Evolutionary conservation across 1,284 basidiomycete genomes (phyloP), one percentile per base, ranked within the genome.

Genomic region (Ganoderma meredithae): DNA sequence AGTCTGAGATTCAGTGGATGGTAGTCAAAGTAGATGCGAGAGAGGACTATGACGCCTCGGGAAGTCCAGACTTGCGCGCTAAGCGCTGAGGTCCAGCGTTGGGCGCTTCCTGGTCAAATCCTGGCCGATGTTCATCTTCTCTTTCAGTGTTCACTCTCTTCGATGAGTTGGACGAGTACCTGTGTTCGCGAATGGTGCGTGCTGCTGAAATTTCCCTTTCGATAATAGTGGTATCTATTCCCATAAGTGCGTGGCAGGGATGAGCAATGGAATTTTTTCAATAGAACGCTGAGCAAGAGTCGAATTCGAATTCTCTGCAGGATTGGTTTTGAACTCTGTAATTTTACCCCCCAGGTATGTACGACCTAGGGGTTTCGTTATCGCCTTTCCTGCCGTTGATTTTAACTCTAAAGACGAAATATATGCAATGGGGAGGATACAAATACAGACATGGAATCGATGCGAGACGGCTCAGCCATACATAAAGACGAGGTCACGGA

Each of bases 401-500:
- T 33, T 8, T 3, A 55, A 33, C 15, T 8, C 17, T 33, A 22
- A n/a, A n/a, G 13, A 2, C 13, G 33, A 39, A 19, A 39, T 33
- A n/a, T 8, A 55, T 17, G 5, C 52, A 3, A 39, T 15, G 33
- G 10, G 3, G 17, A 31, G n/a, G 36, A 36, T 31, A 62, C 47
- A 52, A 53, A 10, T 40, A 40, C 47, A 62, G 1, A 13, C 3
- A 7, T 2, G 10, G 17, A 3, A 33, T 19, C 31, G 13, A 13
- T 17, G 36, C 27, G n/a, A 39, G 25, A 49, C 27, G 47, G 33
- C 49, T 40, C 22, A 63, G 22, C 27, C 39, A 12, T 40, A 41
- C 13, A 40, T 53, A 10, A 3, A 15, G 31, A 65, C 60, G 17
- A 66, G 60, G 15, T n/a, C 2, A n/a, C 22, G 25, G 60, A 66